Conservation (phyloP, 495 filamentous ascomycete genomes). For the Saxophila tyrrhenica region DNA sequence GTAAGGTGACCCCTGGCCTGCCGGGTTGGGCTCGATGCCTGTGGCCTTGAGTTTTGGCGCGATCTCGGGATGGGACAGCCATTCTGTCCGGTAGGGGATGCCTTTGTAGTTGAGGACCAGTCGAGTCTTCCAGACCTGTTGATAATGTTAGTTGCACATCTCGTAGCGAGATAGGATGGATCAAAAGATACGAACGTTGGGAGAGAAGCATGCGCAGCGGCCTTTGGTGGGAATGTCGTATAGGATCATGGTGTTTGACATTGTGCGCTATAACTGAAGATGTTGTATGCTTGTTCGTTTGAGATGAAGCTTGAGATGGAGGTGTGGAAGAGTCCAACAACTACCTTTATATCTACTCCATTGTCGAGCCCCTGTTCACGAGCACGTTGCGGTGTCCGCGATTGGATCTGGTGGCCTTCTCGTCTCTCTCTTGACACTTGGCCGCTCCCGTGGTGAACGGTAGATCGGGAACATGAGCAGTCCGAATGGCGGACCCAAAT, state of each 20-base stretch:
- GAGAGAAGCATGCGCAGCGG: constrained; percentile 37
- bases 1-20: constrained; percentile 29
- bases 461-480: too few species aligned
- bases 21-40: constrained; percentile 32
- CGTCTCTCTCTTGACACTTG: too few species aligned
- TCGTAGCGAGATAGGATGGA: too few species aligned
- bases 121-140: constrained; percentile 43
- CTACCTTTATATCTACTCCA: neutral
- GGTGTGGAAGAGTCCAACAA: too few species aligned
- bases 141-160: too few species aligned
- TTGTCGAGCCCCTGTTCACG: too few species aligned
- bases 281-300: too few species aligned
- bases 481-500: too few species aligned
- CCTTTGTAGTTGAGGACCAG: constrained; percentile 50
- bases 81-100: constrained; percentile 52
- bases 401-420: neutral
- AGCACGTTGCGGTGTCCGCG: too few species aligned
- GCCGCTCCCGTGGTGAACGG: too few species aligned
- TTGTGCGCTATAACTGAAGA: too few species aligned
- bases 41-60: constrained; percentile 34
- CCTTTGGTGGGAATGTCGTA: constrained; percentile 45
- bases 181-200: constrained; percentile 55
- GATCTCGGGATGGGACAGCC: constrained; percentile 55
- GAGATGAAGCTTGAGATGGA: too few species aligned
- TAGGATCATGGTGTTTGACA: constrained; percentile 24